Evolutionary conservation across 129 eudicot genomes (phyloP).

Genomic region (Gnaphalium uliginosum): DNA sequence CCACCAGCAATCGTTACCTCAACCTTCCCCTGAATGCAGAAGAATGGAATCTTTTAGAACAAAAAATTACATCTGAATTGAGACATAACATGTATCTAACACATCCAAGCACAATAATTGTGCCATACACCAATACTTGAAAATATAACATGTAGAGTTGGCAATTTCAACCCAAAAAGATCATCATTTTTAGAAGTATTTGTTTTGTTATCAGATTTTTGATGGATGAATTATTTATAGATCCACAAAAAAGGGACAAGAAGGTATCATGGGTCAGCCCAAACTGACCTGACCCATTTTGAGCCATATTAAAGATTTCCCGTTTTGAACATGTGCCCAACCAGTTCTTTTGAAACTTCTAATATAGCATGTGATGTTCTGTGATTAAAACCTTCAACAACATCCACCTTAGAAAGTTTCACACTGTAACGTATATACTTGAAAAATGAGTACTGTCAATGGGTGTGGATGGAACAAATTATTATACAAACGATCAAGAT

Average conservation of each 20-base stretch:
- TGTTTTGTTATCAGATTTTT: background rate
- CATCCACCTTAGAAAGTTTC: background rate
- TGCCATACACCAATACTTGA: background rate
- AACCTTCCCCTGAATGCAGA: conserved; percentile 67
- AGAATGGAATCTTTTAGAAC: background rate
- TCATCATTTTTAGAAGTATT: background rate
- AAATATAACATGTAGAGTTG: background rate
- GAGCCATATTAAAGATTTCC: background rate
- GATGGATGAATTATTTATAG: background rate
- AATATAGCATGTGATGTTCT: background rate
- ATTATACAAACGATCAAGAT: background rate
- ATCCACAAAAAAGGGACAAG: background rate
- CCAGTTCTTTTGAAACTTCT: background rate
- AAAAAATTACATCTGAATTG: background rate
- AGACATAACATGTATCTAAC: conserved; percentile 1
- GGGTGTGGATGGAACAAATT: conserved; percentile 3
- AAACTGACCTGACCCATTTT: background rate
- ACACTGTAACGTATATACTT: background rate
- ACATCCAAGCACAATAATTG: background rate
- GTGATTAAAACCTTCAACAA: background rate
- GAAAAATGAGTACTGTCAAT: background rate
- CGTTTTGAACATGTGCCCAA: background rate
- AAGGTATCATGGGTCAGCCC: background rate
- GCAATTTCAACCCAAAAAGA: too few relatives aligned
- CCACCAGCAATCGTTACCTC: conserved; percentile 98